Evolutionary conservation across 345 rosid species (phyloP).

Genomic region (Populus euphratica): DNA sequence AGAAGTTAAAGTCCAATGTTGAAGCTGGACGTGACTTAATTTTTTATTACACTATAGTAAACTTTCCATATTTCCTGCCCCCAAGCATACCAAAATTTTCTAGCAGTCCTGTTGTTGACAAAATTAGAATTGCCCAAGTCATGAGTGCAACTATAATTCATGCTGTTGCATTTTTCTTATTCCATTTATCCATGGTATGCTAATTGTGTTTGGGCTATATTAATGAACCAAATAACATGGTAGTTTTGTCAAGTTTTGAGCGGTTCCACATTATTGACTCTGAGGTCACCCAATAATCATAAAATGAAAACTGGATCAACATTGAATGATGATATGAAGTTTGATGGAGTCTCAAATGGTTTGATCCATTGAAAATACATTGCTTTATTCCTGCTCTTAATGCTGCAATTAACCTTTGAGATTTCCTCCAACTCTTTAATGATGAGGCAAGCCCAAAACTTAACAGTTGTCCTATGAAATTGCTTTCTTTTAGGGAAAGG

Average conservation of each 20-base stretch:
- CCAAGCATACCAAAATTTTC: neutral
- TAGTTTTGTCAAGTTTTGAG: neutral
- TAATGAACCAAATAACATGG: neutral
- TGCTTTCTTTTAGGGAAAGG: slow-evolving; percentile 42
- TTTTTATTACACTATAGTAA: neutral
- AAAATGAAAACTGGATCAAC: neutral
- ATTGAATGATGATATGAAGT: neutral
- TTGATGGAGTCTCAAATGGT: neutral
- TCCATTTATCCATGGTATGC: neutral
- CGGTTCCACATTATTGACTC: neutral
- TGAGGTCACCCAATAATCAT: neutral
- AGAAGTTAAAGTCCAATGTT: neutral
- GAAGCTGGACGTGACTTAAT: neutral
- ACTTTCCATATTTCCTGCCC: neutral
- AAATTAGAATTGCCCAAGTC: neutral
- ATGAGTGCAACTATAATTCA: neutral
- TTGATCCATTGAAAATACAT: neutral
- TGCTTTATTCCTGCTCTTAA: neutral
- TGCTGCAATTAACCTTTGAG: neutral
- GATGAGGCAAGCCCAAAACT: neutral
- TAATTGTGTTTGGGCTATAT: neutral
- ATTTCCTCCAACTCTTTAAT: neutral
- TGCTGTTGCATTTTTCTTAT: neutral
- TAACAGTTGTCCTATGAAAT: neutral
- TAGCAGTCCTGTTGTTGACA: neutral